A percentile compares a stretch with the other conserved stretches of the same genome.
Conservation (phyloP, 2,329 filamentous ascomycete species). For the Moelleriella libera region DNA sequence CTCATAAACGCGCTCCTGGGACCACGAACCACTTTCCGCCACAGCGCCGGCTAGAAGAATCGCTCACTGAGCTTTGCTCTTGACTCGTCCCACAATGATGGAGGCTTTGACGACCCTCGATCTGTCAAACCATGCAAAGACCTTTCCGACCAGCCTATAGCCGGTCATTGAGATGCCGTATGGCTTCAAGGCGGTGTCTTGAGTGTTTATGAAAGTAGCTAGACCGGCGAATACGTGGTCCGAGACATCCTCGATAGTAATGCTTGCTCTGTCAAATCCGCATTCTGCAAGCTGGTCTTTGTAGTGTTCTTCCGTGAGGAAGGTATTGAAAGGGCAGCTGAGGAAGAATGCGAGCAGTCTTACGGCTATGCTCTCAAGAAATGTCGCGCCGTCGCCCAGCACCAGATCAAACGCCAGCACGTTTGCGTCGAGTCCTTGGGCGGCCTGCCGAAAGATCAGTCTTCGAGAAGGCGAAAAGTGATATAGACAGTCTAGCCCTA, state of each 20-base stretch:
- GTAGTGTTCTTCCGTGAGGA: constrained; percentile 32
- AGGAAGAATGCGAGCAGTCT: constrained; percentile 29
- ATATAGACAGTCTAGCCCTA: constrained; percentile 42
- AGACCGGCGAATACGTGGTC: constrained; percentile 37
- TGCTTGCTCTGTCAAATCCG: constrained; percentile 27
- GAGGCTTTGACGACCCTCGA: constrained; percentile 18
- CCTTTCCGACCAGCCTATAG: constrained; percentile 17
- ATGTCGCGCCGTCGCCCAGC: constrained; percentile 16
- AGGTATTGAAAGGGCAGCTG: constrained; percentile 32
- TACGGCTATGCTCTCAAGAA: constrained; percentile 17
- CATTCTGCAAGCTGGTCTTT: constrained; percentile 25
- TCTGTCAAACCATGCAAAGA: constrained; percentile 21
- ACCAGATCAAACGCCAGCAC: constrained; percentile 43
- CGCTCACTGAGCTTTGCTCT: neutral
- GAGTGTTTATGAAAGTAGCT: constrained; percentile 24
- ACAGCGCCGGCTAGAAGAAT: neutral
- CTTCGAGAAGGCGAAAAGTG: constrained; percentile 39
- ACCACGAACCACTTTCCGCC: no score
- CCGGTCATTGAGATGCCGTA: constrained; percentile 17
- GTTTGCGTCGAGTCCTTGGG: constrained; percentile 25
- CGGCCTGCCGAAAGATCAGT: constrained; percentile 27
- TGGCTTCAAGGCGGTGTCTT: constrained; percentile 16
- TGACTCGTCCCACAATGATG: constrained; percentile 14
- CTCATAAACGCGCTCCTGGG: no score
- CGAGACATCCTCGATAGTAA: constrained; percentile 35